Evolutionary conservation across 2,329 filamentous ascomycete genomes (phyloP).

Genomic region (Neonectria punicea): DNA sequence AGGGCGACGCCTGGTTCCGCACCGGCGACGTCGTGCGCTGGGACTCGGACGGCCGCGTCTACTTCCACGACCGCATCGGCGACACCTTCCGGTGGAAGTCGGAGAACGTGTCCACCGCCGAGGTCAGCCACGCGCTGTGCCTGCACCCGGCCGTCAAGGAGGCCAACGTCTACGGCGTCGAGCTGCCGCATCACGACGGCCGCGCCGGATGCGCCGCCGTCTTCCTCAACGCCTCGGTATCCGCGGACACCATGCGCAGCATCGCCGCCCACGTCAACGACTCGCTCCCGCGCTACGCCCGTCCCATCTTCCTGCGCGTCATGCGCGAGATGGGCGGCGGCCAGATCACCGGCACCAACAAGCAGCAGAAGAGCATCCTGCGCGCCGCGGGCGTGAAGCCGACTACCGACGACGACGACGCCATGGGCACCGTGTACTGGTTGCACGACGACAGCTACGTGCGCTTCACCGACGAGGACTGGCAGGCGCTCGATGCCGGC

Average conservation of each 20-base stretch:
- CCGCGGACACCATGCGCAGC: conserved; percentile 61
- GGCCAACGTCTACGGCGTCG: conserved; percentile 87
- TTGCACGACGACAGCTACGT: conserved; percentile 73
- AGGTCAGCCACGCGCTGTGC: conserved; percentile 82
- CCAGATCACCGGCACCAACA: conserved; percentile 84
- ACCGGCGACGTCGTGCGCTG: conserved; percentile 84
- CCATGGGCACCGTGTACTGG: conserved; percentile 69
- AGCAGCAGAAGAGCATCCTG: conserved; percentile 83
- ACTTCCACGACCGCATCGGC: conserved; percentile 83
- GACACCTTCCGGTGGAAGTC: conserved; percentile 86
- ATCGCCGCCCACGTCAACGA: conserved; percentile 68
- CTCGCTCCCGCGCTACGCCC: conserved; percentile 77
- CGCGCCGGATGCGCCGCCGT: conserved; percentile 84
- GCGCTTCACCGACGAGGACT: conserved; percentile 73
- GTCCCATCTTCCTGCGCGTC: conserved; percentile 80
- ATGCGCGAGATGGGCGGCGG: conserved; percentile 63
- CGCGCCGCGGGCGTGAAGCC: conserved; percentile 81
- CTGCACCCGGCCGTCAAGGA: conserved; percentile 74
- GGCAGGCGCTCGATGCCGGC: conserved; percentile 74
- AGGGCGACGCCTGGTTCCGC: conserved; percentile 85
- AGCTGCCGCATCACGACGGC: conserved; percentile 83
- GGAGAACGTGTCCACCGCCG: conserved; percentile 84
- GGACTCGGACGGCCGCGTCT: conserved; percentile 76
- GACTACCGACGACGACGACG: conserved; percentile 49
- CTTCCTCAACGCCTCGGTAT: conserved; percentile 58